Evolutionary conservation across 2,329 filamentous ascomycete species (phyloP).

Genomic region (Penicillium sp.): DNA sequence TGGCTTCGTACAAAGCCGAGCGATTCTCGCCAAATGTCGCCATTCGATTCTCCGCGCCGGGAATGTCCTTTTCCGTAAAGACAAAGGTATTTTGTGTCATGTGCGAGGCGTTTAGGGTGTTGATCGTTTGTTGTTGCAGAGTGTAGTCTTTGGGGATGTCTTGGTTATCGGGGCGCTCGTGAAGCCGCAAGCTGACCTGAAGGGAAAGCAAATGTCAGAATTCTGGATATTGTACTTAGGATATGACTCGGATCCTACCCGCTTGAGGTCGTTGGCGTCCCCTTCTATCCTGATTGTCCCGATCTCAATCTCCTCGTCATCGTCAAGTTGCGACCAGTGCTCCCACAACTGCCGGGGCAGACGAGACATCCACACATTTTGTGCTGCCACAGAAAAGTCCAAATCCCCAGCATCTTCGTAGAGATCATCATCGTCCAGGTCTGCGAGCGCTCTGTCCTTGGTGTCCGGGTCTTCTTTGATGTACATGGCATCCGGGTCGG

Average conservation of each 20-base stretch:
- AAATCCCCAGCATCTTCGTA: slow-evolving; percentile 64
- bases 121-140: slow-evolving; percentile 61
- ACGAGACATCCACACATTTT: slow-evolving; percentile 64
- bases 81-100: slow-evolving; percentile 76
- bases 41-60: slow-evolving; percentile 58
- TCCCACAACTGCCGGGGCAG: slow-evolving; percentile 77
- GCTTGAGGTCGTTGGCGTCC: slow-evolving; percentile 50
- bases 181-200: slow-evolving; percentile 64
- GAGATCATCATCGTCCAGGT: slow-evolving; percentile 59
- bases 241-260: slow-evolving; percentile 30
- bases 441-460: slow-evolving; percentile 32
- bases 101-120: slow-evolving; percentile 39
- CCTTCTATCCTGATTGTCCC: slow-evolving; percentile 63
- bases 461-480: slow-evolving; percentile 42
- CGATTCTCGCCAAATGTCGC: slow-evolving; percentile 42
- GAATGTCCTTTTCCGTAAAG: slow-evolving; percentile 89
- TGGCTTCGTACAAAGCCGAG: slow-evolving; percentile 44
- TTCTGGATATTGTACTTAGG: slow-evolving; percentile 3
- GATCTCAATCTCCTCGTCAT: slow-evolving; percentile 75
- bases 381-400: slow-evolving; percentile 50
- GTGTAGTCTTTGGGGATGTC: slow-evolving; percentile 83
- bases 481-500: slow-evolving; percentile 38
- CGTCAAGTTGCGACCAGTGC: slow-evolving; percentile 68
- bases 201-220: slow-evolving; percentile 32
- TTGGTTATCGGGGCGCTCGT: slow-evolving; percentile 62